Evolutionary conservation across 495 filamentous ascomycete species (phyloP).

Genomic region (Neurospora sp.): DNA sequence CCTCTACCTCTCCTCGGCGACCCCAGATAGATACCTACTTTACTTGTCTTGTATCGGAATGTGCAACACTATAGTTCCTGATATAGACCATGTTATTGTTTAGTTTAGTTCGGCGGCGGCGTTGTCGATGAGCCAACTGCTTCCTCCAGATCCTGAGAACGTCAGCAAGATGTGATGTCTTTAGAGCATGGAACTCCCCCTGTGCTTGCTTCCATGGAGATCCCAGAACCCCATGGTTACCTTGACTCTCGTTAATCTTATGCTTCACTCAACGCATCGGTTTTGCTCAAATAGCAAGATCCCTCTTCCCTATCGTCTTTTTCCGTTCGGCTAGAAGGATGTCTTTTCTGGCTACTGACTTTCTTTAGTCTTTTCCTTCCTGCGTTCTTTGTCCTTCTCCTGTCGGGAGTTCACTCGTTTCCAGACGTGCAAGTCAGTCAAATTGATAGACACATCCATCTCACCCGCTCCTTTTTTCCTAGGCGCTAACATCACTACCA

Average conservation of each 20-base stretch:
- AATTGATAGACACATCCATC: background rate
- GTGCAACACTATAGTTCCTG: background rate
- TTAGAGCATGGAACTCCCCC: background rate
- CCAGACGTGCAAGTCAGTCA: background rate
- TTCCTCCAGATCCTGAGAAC: background rate
- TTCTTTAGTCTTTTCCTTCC: background rate
- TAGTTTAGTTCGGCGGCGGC: background rate
- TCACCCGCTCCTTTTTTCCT: background rate
- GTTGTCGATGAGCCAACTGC: background rate
- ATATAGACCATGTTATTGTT: background rate
- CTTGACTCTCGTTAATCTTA: conserved; percentile 16
- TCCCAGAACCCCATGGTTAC: conserved; percentile 8
- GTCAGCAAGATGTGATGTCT: too few species aligned
- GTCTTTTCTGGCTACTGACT: background rate
- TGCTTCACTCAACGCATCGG: background rate
- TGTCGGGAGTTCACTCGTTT: conserved; percentile 3
- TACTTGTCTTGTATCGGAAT: background rate
- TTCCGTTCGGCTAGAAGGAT: background rate
- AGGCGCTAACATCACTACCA: background rate
- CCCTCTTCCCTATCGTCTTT: background rate
- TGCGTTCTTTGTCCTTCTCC: background rate
- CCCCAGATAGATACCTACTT: background rate
- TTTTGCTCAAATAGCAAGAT: conserved; percentile 9
- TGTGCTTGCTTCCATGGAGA: background rate
- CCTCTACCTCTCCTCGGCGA: background rate